Evolutionary conservation across 768 basidiomycete genomes (phyloP).

Genomic region (Phanerochaete sordida): DNA sequence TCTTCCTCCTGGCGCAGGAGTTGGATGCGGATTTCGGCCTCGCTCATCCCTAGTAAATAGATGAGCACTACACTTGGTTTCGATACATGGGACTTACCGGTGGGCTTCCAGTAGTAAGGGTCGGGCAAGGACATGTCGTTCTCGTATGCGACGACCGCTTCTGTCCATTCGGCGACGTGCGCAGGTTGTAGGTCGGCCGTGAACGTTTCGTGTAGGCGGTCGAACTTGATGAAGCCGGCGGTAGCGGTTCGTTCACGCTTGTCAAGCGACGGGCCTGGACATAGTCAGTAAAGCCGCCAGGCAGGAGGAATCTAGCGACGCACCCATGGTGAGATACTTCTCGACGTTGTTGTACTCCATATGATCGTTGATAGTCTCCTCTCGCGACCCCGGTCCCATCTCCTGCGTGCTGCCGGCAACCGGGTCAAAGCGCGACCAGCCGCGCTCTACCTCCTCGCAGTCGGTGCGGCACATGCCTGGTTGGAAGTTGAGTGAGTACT

Average conservation of each 20-base stretch:
- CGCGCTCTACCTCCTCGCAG: slow-evolving; percentile 35
- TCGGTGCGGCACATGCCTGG: slow-evolving; percentile 28
- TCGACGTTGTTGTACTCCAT: slow-evolving; percentile 35
- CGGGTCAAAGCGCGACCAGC: slow-evolving; percentile 33
- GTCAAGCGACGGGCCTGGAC: too few relatives aligned
- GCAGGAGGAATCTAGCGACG: slow-evolving; percentile 1
- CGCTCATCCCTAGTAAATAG: slow-evolving; percentile 4
- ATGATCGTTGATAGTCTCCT: slow-evolving; percentile 35
- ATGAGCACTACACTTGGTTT: not conserved
- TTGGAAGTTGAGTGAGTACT: slow-evolving; percentile 29
- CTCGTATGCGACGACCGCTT: slow-evolving; percentile 21
- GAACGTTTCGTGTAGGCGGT: not conserved
- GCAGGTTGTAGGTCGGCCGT: too few relatives aligned
- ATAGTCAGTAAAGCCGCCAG: too few relatives aligned
- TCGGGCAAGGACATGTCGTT: slow-evolving; percentile 16
- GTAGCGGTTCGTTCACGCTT: not conserved
- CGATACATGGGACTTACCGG: not conserved
- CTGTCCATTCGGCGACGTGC: slow-evolving; percentile 17
- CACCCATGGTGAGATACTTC: slow-evolving; percentile 28
- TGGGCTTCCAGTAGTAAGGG: slow-evolving; percentile 12
- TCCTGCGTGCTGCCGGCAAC: slow-evolving; percentile 30
- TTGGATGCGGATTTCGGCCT: slow-evolving; percentile 15
- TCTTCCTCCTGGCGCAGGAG: slow-evolving; percentile 22
- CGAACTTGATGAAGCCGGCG: not conserved
- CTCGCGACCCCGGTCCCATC: slow-evolving; percentile 30